A percentile compares a stretch with the other conserved stretches of the same genome.
phyloP scores from a whole-genome alignment of 139 green algal species.

The Gonium pectorale region DNA sequence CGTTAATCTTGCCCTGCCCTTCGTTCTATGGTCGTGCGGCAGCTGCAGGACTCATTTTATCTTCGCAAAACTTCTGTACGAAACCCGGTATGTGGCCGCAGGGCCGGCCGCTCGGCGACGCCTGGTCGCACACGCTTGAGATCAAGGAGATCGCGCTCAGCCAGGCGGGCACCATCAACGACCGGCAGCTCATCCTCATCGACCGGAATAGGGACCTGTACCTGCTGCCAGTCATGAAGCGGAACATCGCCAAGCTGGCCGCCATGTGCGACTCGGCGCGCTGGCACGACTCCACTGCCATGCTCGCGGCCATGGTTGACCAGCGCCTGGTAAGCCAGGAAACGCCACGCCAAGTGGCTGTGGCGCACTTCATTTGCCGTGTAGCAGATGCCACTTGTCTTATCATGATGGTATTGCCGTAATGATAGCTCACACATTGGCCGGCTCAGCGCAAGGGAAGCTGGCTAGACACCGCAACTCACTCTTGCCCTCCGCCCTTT shows the following conservation, averaged over 20 bases:
- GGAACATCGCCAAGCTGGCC: constrained; percentile 71
- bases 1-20: too few species aligned
- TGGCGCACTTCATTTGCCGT: background rate
- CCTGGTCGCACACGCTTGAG: constrained; percentile 65
- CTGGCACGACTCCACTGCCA: constrained; percentile 78
- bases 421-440: too few species aligned
- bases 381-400: too few species aligned
- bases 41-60: too few species aligned
- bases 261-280: constrained; percentile 70
- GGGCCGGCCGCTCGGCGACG: constrained; percentile 67
- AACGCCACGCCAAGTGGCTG: too few species aligned
- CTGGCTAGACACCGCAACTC: too few species aligned
- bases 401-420: too few species aligned
- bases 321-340: constrained; percentile 66
- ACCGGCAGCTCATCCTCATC: constrained; percentile 77
- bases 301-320: constrained; percentile 80
- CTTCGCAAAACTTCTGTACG: too few species aligned
- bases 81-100: background rate
- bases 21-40: too few species aligned
- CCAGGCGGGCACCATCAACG: constrained; percentile 62
- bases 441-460: too few species aligned
- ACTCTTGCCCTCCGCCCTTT: too few species aligned
- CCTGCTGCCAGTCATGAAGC: constrained; percentile 64
- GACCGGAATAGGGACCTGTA: constrained; percentile 84
- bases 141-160: constrained; percentile 70